Evolutionary conservation across 331 rosid species (phyloP), one percentile per base, ranked within the genome.

Genomic region (Dryas integrifolia): DNA sequence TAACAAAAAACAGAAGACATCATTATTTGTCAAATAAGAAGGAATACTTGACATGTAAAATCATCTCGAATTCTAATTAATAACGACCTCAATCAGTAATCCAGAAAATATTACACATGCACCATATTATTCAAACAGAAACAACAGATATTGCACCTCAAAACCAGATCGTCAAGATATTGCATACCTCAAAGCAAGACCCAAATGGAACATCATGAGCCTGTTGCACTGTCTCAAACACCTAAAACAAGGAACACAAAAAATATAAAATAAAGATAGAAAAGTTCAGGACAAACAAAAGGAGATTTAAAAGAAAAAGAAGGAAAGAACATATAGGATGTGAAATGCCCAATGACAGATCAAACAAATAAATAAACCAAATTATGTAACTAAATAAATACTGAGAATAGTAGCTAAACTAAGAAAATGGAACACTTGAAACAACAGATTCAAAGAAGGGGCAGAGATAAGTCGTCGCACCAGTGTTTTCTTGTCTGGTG

Each of bases 181-280:
- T 52, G 3, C 69, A 52, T 82, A 94, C 98, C 98, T 94, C 98
- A 77, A 94, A 94, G 80, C 82, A 85, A 41, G 97, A 87, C 71
- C 97, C 98, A 74, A 91, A 91, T 63, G 97, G 98, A 72, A 94
- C 98, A 83, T 94, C 98, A 76, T 89, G 98, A 16, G 98, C 98
- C 68, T 91, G 95, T 77, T 91, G 98, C 67, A 94, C 97, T 9
- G 95, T 91, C 82, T 94, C 98, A 76, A 91, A 91, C 78, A 91
- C 96, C 98, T 94, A 77, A 60, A 76, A 59, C 73, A 59, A 69
- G 55, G 47, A 77, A 76, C 48, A 75, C 49, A 43, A 58, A 7
- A 61, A 45, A 51, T 3, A 55, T 4, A 5, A 5, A 53, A 40
- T 1, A 14, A 6, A 13, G 6, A 44, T 9, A 21, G 40, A 3